These are phyloP conservation scores for Tieghemostelium lacteum DNA, from an alignment of 78 protist genomes.

Conservation along the genomic window DNA sequence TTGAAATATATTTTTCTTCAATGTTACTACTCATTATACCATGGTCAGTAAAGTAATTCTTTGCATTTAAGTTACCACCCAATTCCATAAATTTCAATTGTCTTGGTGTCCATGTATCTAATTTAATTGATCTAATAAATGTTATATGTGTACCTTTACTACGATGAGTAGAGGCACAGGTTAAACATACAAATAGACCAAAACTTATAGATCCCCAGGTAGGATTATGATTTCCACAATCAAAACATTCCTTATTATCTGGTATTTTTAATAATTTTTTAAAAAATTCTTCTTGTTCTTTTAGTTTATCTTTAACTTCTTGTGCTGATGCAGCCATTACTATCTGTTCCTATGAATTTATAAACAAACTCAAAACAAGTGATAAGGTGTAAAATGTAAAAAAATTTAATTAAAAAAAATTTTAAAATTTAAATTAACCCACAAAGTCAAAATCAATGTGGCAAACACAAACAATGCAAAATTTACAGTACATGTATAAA, in stretches of 20 bases:
- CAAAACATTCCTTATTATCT: slow-evolving; percentile 84
- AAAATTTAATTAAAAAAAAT: too few species aligned
- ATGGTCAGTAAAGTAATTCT: slow-evolving; percentile 69
- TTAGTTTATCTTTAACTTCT: too few species aligned
- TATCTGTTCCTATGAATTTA: too few species aligned
- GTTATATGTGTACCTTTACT: slow-evolving; percentile 88
- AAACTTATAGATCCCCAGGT: slow-evolving; percentile 87
- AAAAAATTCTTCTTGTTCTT: slow-evolving; percentile 19
- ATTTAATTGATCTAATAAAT: slow-evolving; percentile 66
- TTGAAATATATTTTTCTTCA: slow-evolving; percentile 52
- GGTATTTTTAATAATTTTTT: not conserved
- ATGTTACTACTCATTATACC: slow-evolving; percentile 27
- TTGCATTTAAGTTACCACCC: slow-evolving; percentile 81
- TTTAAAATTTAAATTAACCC: too few species aligned
- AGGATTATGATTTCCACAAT: slow-evolving; percentile 90
- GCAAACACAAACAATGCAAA: too few species aligned
- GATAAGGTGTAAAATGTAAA: too few species aligned
- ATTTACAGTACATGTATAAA: too few species aligned
- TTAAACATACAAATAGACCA: slow-evolving; percentile 90
- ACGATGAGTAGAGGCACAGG: slow-evolving; percentile 89
- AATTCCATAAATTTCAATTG: slow-evolving; percentile 71
- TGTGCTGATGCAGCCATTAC: too few species aligned
- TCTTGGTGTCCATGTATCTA: slow-evolving; percentile 72
- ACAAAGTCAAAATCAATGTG: too few species aligned
- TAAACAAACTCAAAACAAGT: too few species aligned